Conservation (phyloP, 306 rosid genomes). For the Notholithocarpus densiflorus region DNA sequence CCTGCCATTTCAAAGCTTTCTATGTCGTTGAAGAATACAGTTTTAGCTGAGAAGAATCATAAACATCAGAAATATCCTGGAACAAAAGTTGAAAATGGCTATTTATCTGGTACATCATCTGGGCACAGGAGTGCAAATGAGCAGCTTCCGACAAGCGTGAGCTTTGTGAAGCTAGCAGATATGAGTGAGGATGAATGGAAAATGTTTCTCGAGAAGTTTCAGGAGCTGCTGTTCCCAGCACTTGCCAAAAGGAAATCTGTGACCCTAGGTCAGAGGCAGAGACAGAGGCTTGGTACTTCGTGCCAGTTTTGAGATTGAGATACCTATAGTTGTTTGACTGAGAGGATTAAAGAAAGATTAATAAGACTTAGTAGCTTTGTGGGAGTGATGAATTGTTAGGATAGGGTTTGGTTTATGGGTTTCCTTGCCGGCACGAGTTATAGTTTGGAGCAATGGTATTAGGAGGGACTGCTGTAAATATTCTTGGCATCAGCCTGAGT, state of each 20-base stretch:
- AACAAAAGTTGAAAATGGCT: constrained; percentile 52
- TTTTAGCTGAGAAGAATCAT: constrained; percentile 55
- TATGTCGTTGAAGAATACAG: constrained; percentile 53
- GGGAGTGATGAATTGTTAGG: constrained; percentile 44
- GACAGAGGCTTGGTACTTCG: constrained; percentile 97
- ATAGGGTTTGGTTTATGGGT: constrained; percentile 38
- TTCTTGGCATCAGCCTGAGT: constrained; percentile 42
- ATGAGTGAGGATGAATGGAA: constrained; percentile 81
- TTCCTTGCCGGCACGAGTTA: constrained; percentile 29
- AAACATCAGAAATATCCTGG: constrained; percentile 41
- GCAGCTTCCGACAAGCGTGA: constrained; percentile 81
- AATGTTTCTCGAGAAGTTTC: constrained; percentile 71
- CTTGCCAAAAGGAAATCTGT: constrained; percentile 63
- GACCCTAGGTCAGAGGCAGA: constrained; percentile 79
- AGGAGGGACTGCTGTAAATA: constrained; percentile 60
- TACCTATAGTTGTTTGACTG: constrained; percentile 34
- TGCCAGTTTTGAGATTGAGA: constrained; percentile 87
- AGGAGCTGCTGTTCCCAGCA: constrained; percentile 73
- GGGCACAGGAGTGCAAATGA: constrained; percentile 90
- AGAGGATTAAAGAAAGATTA: constrained; percentile 30
- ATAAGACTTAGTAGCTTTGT: constrained; percentile 41
- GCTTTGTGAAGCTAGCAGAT: constrained; percentile 78
- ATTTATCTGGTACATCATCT: constrained; percentile 53
- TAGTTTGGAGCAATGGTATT: constrained; percentile 35
- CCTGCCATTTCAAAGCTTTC: constrained; percentile 55